Percentiles rank a stretch among this genome's conserved stretches.
Evolutionary conservation across 768 basidiomycete species (phyloP).

Genomic region (Pleurotus salmoneostramineus): DNA sequence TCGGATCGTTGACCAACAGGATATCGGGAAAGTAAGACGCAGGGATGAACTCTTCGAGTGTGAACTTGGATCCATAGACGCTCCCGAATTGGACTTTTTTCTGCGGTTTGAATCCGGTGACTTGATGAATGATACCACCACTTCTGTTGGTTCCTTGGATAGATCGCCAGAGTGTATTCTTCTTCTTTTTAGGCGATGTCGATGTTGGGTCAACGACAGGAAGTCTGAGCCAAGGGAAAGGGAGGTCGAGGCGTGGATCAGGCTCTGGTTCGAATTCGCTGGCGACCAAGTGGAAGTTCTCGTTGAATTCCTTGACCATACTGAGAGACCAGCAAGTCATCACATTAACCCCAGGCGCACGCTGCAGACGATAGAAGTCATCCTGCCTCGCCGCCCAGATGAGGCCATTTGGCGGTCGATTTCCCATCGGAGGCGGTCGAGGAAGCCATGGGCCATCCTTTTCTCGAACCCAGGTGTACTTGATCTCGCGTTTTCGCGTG

Average conservation of each 20-base stretch:
- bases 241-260: no score
- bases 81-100: not conserved
- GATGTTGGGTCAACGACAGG: not conserved
- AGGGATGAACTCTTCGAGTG: conserved; percentile 20
- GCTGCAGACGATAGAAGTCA: conserved; percentile 22
- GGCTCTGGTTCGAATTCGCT: not conserved
- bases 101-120: not conserved
- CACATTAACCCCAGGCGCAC: conserved; percentile 19
- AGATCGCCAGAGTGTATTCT: not conserved
- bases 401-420: conserved; percentile 17
- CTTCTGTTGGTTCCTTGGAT: not conserved
- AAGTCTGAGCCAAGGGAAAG: not conserved
- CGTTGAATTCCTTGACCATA: conserved; percentile 3
- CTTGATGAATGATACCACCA: not conserved
- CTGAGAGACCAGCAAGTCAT: conserved; percentile 8
- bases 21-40: conserved; percentile 17
- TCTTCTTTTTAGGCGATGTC: not conserved
- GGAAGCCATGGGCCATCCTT: not conserved
- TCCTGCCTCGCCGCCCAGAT: conserved; percentile 22
- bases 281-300: not conserved
- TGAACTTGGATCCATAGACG: conserved; percentile 7
- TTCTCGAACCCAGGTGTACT: not conserved
- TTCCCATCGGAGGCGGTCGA: conserved; percentile 16
- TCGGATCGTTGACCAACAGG: conserved; percentile 20
- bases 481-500: not conserved